Conservation (phyloP, 139 green algal species). For the Closterium sp. region DNA sequence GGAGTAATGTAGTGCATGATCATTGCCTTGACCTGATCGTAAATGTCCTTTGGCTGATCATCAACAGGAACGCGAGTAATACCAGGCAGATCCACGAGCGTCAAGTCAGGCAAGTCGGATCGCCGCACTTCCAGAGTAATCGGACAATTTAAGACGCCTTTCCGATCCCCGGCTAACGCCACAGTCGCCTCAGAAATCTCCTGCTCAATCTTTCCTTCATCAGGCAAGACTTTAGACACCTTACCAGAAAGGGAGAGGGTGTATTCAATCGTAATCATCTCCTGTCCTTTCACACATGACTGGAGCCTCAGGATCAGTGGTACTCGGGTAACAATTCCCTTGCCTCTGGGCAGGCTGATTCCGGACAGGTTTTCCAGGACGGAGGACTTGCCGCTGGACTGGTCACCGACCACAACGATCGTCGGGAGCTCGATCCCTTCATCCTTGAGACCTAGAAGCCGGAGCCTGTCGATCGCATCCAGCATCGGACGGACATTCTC, state of each 20-base stretch:
- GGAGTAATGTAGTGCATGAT: no score
- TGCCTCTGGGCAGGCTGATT: no score
- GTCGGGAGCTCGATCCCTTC: slow-evolving; percentile 28
- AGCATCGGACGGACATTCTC: slow-evolving; percentile 32
- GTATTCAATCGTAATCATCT: slow-evolving; percentile 30
- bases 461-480: slow-evolving; percentile 22
- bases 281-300: background rate
- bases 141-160: background rate
- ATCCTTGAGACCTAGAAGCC: background rate
- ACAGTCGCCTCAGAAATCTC: slow-evolving; percentile 13
- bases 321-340: no score
- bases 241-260: background rate
- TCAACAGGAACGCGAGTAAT: slow-evolving; percentile 88
- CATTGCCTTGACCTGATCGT: no score
- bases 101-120: slow-evolving; percentile 65
- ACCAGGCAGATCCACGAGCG: slow-evolving; percentile 90
- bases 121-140: slow-evolving; percentile 5
- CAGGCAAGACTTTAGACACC: background rate
- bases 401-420: slow-evolving; percentile 37
- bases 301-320: slow-evolving; percentile 35
- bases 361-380: slow-evolving; percentile 27
- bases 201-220: slow-evolving; percentile 2
- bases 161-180: background rate
- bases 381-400: slow-evolving; percentile 34
- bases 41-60: slow-evolving; percentile 87